These are phyloP conservation scores for Carex littledalei DNA, from an alignment of 176 grass and related monocot genomes.

Conservation along the genomic window DNA sequence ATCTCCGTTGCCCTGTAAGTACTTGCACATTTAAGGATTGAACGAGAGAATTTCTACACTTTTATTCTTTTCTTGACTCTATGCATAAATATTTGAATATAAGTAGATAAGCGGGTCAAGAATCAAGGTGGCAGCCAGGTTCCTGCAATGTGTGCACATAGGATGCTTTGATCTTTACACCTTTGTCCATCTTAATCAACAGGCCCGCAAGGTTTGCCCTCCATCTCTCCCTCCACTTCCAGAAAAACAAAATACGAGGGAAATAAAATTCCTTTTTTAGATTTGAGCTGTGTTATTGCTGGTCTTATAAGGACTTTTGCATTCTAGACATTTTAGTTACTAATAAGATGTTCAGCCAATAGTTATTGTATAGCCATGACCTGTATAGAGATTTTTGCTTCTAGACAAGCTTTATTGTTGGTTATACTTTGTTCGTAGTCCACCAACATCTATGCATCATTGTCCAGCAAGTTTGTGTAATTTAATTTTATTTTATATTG, in stretches of 20 bases:
- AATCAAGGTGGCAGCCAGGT: constrained; percentile 85
- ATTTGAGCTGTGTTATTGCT: background rate
- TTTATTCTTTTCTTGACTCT: background rate
- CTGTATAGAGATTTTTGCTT: background rate
- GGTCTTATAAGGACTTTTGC: background rate
- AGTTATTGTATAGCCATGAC: background rate
- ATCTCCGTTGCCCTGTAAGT: constrained; percentile 64
- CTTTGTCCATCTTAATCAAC: constrained; percentile 88
- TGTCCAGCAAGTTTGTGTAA: background rate
- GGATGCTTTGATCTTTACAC: constrained; percentile 94
- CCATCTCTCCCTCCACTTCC: background rate
- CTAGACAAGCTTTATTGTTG: background rate
- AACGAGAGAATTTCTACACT: background rate
- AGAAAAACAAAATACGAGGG: background rate
- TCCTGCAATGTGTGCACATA: constrained; percentile 83
- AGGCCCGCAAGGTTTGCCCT: constrained; percentile 61
- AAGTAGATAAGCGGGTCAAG: constrained; percentile 67
- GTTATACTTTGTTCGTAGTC: background rate
- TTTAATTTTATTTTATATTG: constrained; percentile 12
- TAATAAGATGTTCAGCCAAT: background rate
- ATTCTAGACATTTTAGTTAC: background rate
- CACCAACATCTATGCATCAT: background rate
- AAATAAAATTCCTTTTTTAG: background rate
- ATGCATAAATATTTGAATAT: background rate
- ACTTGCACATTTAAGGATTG: background rate